Evolutionary conservation across 352 stramenopile genomes (phyloP).

Genomic region (Phytopythium litorale): DNA sequence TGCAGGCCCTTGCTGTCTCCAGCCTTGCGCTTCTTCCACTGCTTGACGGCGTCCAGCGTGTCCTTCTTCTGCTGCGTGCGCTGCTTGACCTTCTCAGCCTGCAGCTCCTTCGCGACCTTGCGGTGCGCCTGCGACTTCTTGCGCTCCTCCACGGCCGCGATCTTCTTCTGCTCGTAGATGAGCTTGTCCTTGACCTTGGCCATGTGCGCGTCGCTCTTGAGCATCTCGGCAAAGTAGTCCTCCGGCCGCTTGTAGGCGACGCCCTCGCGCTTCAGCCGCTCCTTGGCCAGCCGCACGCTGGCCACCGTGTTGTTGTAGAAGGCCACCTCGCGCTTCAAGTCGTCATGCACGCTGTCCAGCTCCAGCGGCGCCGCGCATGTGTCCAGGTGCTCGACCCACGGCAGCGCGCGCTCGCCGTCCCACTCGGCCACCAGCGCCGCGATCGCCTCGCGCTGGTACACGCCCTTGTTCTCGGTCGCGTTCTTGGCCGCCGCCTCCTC

Average conservation of each 20-base stretch:
- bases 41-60: conserved; percentile 82
- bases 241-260: conserved; percentile 92
- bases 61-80: conserved; percentile 85
- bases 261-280: conserved; percentile 51
- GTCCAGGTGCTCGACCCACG: conserved; percentile 81
- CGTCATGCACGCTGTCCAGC: conserved; percentile 80
- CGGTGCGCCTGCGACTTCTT: conserved; percentile 97
- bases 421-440: conserved; percentile 53
- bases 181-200: conserved; percentile 97
- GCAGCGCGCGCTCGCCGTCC: conserved; percentile 36
- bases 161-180: conserved; percentile 99
- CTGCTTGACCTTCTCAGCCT: conserved; percentile 83
- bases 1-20: conserved; percentile 53
- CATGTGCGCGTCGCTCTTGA: conserved; percentile 98
- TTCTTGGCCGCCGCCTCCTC: conserved; percentile 34
- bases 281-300: conserved; percentile 66
- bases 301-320: conserved; percentile 96
- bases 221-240: conserved; percentile 99
- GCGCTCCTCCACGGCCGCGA: conserved; percentile 95
- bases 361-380: conserved; percentile 57
- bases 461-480: conserved; percentile 37
- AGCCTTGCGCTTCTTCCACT: conserved; percentile 87
- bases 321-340: conserved; percentile 90
- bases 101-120: conserved; percentile 93
- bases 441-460: conserved; percentile 78